phyloP scores from a whole-genome alignment of 2,329 filamentous ascomycete species.

The Beauveria caledonica region DNA sequence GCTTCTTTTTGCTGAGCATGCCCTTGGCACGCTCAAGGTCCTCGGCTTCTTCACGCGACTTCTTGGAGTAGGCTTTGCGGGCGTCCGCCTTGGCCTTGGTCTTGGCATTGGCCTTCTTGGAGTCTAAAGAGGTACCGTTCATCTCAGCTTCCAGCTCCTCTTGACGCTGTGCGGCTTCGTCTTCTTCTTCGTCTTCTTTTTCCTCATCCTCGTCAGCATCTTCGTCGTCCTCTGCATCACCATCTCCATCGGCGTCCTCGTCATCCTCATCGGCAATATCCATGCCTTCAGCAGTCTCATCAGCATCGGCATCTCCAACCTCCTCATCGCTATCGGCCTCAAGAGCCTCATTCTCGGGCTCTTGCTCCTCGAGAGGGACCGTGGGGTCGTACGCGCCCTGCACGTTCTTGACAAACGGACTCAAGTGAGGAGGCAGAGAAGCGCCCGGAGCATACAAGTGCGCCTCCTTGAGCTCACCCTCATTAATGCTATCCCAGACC shows the following conservation, averaged over 20 bases:
- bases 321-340: constrained; percentile 50
- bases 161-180: constrained; percentile 68
- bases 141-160: constrained; percentile 89
- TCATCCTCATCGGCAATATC: constrained; percentile 38
- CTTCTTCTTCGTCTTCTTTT: constrained; percentile 38
- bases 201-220: constrained; percentile 29
- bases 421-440: constrained; percentile 85
- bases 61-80: constrained; percentile 60
- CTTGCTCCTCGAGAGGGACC: constrained; percentile 74
- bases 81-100: constrained; percentile 61
- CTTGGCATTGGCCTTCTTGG: constrained; percentile 39
- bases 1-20: constrained; percentile 97
- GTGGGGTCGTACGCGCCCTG: constrained; percentile 90
- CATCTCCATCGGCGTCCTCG: constrained; percentile 39
- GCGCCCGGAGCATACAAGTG: constrained; percentile 87
- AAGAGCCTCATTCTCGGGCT: constrained; percentile 77
- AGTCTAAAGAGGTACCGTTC: constrained; percentile 54
- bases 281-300: constrained; percentile 26
- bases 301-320: constrained; percentile 37
- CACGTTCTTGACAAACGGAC: constrained; percentile 84
- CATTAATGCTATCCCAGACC: constrained; percentile 96
- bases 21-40: constrained; percentile 90
- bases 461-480: constrained; percentile 76
- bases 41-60: constrained; percentile 69
- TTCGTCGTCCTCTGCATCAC: constrained; percentile 35